Evolutionary conservation across 2,329 filamentous ascomycete species (phyloP), one percentile per base, ranked within the genome.

Genomic region (Alternaria sp.): DNA sequence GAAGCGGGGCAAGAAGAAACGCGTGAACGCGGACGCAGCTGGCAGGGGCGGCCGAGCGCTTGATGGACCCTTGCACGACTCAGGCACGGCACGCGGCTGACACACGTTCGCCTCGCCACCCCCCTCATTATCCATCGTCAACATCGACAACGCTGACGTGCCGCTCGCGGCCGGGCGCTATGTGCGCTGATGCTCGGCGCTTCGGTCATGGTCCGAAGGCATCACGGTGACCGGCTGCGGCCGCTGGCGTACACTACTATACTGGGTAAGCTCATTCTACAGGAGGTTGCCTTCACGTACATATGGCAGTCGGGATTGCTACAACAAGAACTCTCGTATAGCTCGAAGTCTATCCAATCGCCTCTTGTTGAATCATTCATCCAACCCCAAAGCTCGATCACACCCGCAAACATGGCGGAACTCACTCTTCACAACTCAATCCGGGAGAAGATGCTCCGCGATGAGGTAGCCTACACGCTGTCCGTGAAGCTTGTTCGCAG

Each of bases 401-500:
- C 14, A 37, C 14, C 33, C 33, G 14, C 33, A n/a, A n/a, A 12
- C 12, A 70, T 70, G 65, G 53, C 63, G 15, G 67, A 66, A 60
- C 25, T 66, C 10, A 69, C 68, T 21, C 60, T 78, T n/a, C 51
- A 57, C 51, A 77, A 77, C 63, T 72, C 74, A 6, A 68, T 78
- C 47, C 73, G 74, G 2, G 71, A 75, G 58, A 73, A 76, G 30
- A 71, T 76, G 60, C 61, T 74, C 12, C 69, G 64, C 47, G 73
- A 74, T 47, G 66, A 79, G 55, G 70, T 78, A 45, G 74, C 73
- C 14, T 74, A 75, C 33, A 70, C 72, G 72, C 60, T 69, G n/a
- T 69, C 69, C 4, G 60, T 69, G 63, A 81, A 81, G 56, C 73
- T 80, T 55, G 72, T 79, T 20, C 72, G 72, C 28, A 77, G 75